Evolutionary conservation across 1,284 basidiomycete species (phyloP).

Genomic region (Gomphus bonarii): DNA sequence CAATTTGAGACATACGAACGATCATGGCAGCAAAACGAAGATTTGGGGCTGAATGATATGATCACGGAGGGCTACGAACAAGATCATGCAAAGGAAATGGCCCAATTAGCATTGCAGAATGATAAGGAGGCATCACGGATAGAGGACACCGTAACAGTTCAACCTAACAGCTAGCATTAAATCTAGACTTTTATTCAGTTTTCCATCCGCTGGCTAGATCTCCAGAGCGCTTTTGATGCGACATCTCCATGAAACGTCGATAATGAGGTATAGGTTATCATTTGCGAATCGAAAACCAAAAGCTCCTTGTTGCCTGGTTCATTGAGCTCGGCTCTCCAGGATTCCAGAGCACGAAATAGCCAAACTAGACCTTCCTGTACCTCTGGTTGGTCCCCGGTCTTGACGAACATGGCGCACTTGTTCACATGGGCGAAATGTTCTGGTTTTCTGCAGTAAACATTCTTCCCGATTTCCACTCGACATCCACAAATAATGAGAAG

Average conservation of each 20-base stretch:
- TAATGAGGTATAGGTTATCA: constrained; percentile 3
- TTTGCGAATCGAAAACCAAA: constrained; percentile 7
- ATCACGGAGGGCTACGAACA: constrained; percentile 79
- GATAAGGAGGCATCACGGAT: background rate
- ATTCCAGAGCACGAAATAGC: constrained; percentile 5
- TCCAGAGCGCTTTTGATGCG: constrained; percentile 6
- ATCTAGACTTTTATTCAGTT: background rate
- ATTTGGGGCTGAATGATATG: constrained; percentile 94
- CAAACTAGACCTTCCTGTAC: background rate
- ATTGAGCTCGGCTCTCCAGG: constrained; percentile 4
- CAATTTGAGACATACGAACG: constrained; percentile 76
- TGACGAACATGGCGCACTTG: constrained; percentile 9
- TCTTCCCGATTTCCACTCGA: background rate
- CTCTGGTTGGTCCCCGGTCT: constrained; percentile 6
- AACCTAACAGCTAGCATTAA: background rate
- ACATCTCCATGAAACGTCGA: background rate
- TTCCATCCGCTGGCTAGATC: constrained; percentile 1
- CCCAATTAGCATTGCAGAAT: background rate
- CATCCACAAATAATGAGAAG: constrained; percentile 10
- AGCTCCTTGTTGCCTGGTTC: constrained; percentile 4
- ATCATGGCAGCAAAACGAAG: constrained; percentile 88
- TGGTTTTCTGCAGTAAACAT: background rate
- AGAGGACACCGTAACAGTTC: background rate
- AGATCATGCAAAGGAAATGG: constrained; percentile 18
- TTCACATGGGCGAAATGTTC: constrained; percentile 7